phyloP scores from a whole-genome alignment of 2,329 filamentous ascomycete species.

The Stachybotrys elegans region DNA sequence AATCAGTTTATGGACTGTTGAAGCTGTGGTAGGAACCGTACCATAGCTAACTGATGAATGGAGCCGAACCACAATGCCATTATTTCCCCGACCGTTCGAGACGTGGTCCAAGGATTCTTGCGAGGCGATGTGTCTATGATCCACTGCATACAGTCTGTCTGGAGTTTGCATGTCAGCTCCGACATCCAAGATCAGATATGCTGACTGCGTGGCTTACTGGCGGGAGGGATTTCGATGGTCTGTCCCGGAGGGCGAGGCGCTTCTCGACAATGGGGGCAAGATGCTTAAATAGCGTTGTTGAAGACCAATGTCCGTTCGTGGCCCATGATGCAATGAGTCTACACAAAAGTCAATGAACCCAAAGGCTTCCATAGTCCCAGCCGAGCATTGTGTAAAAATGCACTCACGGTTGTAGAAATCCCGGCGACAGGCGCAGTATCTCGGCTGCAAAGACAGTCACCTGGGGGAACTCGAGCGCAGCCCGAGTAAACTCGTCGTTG shows the following conservation, averaged over 20 bases:
- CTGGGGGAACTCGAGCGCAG: conserved; percentile 5
- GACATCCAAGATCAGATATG: neutral
- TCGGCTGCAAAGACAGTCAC: conserved; percentile 4
- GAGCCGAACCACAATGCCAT: conserved; percentile 11
- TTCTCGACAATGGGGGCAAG: neutral
- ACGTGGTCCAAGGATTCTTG: conserved; percentile 6
- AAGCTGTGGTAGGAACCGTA: too few relatives aligned
- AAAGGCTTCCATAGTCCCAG: too few relatives aligned
- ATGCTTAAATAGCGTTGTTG: neutral
- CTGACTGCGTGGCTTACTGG: too few relatives aligned
- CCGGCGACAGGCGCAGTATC: neutral
- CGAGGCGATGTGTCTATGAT: conserved; percentile 8
- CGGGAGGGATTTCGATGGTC: neutral
- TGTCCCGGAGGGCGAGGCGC: neutral
- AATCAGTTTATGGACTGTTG: too few relatives aligned
- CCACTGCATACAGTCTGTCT: conserved; percentile 10
- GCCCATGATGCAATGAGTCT: neutral
- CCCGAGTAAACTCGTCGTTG: conserved; percentile 4
- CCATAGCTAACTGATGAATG: conserved; percentile 6
- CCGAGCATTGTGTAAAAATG: too few relatives aligned
- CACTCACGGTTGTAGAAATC: neutral
- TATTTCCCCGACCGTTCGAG: conserved; percentile 6
- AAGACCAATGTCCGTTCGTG: neutral
- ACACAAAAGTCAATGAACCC: too few relatives aligned
- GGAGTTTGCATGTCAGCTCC: neutral